Evolutionary conservation across 192 early-diverging fungal species (phyloP).

Genomic region (Backusella macrospora): DNA sequence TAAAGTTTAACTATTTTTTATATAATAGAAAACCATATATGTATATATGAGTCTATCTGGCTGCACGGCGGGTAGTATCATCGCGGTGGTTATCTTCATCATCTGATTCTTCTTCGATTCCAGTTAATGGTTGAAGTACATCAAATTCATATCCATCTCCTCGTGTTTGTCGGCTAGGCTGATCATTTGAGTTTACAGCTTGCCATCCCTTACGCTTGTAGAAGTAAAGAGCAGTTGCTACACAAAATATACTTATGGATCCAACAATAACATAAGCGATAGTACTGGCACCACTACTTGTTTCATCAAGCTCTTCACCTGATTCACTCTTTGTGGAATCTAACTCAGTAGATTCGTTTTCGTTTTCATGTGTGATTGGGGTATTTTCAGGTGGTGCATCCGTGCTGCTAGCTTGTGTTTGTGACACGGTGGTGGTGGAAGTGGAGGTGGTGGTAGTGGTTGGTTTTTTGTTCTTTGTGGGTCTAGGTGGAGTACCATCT

Average conservation of each 20-base stretch:
- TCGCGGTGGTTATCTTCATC: background rate
- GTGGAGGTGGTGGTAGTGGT: background rate
- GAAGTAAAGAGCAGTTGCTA: slow-evolving; percentile 24
- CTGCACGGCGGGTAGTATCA: background rate
- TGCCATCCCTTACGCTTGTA: slow-evolving; percentile 23
- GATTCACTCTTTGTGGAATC: background rate
- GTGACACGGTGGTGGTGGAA: background rate
- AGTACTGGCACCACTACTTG: background rate
- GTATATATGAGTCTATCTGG: background rate
- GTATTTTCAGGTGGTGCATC: background rate
- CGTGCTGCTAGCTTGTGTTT: background rate
- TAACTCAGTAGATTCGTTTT: background rate
- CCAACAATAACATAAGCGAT: slow-evolving; percentile 27
- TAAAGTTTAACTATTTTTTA: background rate
- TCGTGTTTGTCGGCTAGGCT: background rate
- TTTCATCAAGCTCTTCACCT: background rate
- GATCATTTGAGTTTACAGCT: background rate
- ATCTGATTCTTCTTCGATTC: slow-evolving; percentile 24
- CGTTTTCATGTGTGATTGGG: background rate
- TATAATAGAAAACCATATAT: background rate
- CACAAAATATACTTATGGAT: slow-evolving; percentile 19
- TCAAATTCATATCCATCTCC: slow-evolving; percentile 30
- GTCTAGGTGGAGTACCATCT: slow-evolving; percentile 14
- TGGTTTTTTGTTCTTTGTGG: slow-evolving; percentile 20
- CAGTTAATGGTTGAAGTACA: slow-evolving; percentile 15